Evolutionary conservation across 1,139 yeast species (phyloP).

Genomic region (Diutina pseudorugosa): DNA sequence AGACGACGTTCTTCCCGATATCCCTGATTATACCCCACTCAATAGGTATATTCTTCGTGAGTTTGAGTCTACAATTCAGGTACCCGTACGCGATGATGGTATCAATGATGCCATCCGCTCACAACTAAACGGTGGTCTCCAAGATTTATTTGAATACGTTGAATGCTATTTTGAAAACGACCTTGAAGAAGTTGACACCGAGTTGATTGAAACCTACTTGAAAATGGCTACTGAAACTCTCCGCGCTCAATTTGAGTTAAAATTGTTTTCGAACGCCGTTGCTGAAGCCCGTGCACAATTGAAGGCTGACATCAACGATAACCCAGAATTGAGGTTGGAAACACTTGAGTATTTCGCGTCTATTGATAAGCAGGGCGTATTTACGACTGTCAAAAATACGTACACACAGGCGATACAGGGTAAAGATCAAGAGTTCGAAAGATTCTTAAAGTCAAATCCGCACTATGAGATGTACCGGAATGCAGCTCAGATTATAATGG

Average conservation of each 20-base stretch:
- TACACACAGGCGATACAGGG: not conserved
- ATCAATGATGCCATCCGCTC: not conserved
- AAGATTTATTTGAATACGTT: not conserved
- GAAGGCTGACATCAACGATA: not conserved
- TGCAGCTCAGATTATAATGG: not conserved
- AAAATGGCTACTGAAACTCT: not conserved
- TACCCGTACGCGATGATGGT: not conserved
- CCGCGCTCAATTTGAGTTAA: not conserved
- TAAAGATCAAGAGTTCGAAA: not conserved
- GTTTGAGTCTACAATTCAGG: not conserved
- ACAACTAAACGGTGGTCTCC: not conserved
- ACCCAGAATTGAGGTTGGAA: not conserved
- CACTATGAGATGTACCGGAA: not conserved
- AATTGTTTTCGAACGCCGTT: not conserved
- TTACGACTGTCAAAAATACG: no score
- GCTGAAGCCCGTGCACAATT: not conserved
- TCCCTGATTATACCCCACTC: not conserved
- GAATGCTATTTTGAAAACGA: not conserved
- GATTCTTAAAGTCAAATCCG: not conserved
- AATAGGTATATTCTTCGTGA: slow-evolving; percentile 1
- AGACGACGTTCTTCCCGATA: not conserved
- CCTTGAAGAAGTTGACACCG: not conserved
- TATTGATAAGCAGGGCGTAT: not conserved
- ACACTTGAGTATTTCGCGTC: not conserved
- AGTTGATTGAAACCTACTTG: not conserved